These are phyloP conservation scores for Cicer yamashitae DNA, from an alignment of 306 rosid genomes.

Conservation along the genomic window DNA sequence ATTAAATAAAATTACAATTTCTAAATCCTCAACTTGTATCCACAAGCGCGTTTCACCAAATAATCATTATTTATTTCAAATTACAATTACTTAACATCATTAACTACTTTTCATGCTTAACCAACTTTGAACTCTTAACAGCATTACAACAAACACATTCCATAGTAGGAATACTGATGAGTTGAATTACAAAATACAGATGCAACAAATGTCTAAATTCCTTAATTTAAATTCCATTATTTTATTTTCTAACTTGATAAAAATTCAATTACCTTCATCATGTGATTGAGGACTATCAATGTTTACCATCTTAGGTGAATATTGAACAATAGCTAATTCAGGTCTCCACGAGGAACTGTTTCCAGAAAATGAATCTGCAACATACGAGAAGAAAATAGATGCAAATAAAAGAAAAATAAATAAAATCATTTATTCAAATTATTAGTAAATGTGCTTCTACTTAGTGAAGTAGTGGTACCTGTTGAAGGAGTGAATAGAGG, in stretches of 20 bases:
- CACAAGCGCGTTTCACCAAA: neutral
- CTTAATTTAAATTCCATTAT: neutral
- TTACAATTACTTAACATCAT: neutral
- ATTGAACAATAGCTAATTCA: conserved; percentile 76
- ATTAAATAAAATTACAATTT: neutral
- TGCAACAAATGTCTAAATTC: conserved; percentile 22
- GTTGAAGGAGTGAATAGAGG: conserved; percentile 62
- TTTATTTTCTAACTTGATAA: neutral
- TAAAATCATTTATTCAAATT: no score
- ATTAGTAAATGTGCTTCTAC: no score
- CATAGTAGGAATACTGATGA: neutral
- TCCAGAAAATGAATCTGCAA: conserved; percentile 61
- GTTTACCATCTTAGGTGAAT: conserved; percentile 59
- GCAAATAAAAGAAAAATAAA: no score
- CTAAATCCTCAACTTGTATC: conserved; percentile 2
- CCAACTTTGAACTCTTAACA: neutral
- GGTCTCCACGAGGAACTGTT: conserved; percentile 63
- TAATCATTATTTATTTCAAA: conserved; percentile 23
- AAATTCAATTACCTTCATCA: conserved; percentile 54
- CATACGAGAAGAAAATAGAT: neutral
- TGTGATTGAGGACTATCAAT: conserved; percentile 41
- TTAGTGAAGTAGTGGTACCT: conserved; percentile 46
- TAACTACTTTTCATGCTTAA: neutral
- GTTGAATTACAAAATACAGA: neutral
- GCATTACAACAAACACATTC: conserved; percentile 25